Conservation (phyloP, 805 yeast genomes). For the Wickerhamiella parazyma region DNA sequence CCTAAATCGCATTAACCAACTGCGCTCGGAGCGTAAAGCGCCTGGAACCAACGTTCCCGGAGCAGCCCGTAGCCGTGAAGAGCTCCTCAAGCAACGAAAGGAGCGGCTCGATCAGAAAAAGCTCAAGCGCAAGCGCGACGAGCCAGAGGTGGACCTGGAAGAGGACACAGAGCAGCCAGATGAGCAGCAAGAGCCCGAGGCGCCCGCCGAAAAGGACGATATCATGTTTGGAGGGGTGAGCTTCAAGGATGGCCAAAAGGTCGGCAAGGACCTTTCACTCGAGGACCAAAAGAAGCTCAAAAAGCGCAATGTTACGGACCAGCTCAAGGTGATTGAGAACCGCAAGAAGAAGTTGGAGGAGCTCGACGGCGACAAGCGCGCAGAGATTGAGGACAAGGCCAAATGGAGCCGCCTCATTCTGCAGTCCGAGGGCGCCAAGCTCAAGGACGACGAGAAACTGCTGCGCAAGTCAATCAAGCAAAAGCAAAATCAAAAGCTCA, state of each 20-base stretch:
- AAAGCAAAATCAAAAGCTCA: conserved; percentile 69
- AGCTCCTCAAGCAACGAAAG: conserved; percentile 31
- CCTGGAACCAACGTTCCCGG: conserved; percentile 73
- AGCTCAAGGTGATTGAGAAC: conserved; percentile 58
- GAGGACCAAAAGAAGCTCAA: conserved; percentile 37
- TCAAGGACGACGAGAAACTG: conserved; percentile 80
- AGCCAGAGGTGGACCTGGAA: conserved; percentile 26
- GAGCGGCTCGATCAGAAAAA: conserved; percentile 29
- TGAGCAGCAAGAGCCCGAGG: conserved; percentile 26
- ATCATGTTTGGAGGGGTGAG: conserved; percentile 71
- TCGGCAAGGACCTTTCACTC: conserved; percentile 55
- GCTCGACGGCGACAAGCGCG: conserved; percentile 49
- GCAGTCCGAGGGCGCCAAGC: conserved; percentile 76
- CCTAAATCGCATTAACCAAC: conserved; percentile 50
- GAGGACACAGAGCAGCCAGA: conserved; percentile 27
- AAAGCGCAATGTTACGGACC: conserved; percentile 83
- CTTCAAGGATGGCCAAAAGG: conserved; percentile 68
- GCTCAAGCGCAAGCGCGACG: conserved; percentile 25
- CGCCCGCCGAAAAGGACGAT: conserved; percentile 20
- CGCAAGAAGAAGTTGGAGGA: conserved; percentile 50
- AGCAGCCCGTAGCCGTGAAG: conserved; percentile 56
- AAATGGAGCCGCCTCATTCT: conserved; percentile 76
- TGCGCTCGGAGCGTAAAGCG: conserved; percentile 79
- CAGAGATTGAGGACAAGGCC: conserved; percentile 49
- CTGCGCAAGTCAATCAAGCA: conserved; percentile 74